Conservation (phyloP, 2,329 filamentous ascomycete species). For the Neospermospora avenae region DNA sequence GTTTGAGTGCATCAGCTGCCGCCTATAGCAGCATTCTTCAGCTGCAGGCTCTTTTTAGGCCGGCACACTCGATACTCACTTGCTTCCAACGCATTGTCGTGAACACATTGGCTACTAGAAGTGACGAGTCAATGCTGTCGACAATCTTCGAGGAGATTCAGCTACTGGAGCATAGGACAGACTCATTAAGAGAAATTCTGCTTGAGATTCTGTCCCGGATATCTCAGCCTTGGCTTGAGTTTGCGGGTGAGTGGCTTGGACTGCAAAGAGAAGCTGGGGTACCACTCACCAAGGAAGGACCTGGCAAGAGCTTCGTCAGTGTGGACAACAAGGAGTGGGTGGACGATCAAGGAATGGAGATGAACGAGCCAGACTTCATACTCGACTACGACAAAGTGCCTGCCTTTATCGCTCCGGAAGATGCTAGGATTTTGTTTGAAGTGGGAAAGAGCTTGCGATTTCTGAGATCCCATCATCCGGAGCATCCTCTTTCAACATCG, state of each 20-base stretch:
- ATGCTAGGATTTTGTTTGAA: constrained; percentile 72
- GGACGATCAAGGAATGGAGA: constrained; percentile 57
- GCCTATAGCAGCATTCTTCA: constrained; percentile 33
- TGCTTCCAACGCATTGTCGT: constrained; percentile 33
- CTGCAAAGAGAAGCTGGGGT: constrained; percentile 56
- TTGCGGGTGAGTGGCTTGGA: constrained; percentile 73
- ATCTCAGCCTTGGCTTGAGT: constrained; percentile 63
- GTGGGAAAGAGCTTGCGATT: constrained; percentile 74
- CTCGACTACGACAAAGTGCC: constrained; percentile 66
- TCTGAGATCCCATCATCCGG: constrained; percentile 65
- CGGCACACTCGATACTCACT: constrained; percentile 31
- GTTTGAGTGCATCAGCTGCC: constrained; percentile 27
- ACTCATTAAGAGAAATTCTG: constrained; percentile 60
- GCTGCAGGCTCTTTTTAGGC: constrained; percentile 33
- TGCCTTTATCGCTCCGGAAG: constrained; percentile 66
- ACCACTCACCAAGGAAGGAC: constrained; percentile 48
- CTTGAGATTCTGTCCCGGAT: constrained; percentile 63
- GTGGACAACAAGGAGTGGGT: constrained; percentile 51
- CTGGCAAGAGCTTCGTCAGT: constrained; percentile 55
- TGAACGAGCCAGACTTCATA: constrained; percentile 56
- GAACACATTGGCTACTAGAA: constrained; percentile 35
- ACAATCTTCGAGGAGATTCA: constrained; percentile 60
- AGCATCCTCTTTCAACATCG: constrained; percentile 63
- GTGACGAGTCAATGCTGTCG: constrained; percentile 61
- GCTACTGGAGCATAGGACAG: constrained; percentile 60